Conservation (phyloP, 805 yeast species). For the Metschnikowia continentalis region DNA sequence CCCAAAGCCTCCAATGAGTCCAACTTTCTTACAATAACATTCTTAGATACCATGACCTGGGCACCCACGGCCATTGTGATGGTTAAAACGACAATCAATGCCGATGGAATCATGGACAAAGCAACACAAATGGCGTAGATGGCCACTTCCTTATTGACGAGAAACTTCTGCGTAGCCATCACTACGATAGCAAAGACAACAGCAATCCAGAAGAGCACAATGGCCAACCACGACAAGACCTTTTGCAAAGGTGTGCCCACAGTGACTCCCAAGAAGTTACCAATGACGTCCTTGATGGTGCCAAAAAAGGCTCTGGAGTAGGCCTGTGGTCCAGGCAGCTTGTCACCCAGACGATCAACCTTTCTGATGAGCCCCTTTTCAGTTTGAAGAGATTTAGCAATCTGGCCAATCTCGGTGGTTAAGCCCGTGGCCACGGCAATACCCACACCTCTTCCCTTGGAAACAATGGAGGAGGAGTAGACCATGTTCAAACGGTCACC, state of each 20-base stretch:
- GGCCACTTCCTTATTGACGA: conserved; percentile 76
- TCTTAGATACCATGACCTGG: conserved; percentile 60
- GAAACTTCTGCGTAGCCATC: conserved; percentile 76
- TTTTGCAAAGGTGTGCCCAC: conserved; percentile 82
- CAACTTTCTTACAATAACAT: conserved; percentile 71
- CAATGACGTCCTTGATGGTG: conserved; percentile 52
- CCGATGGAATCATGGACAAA: conserved; percentile 77
- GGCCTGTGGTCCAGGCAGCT: conserved; percentile 40
- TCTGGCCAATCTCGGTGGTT: conserved; percentile 68
- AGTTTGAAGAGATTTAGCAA: conserved; percentile 42
- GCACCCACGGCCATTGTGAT: conserved; percentile 85
- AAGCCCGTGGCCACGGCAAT: conserved; percentile 67
- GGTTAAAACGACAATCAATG: conserved; percentile 75
- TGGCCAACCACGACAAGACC: conserved; percentile 71
- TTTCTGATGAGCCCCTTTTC: conserved; percentile 35
- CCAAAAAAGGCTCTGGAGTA: conserved; percentile 44
- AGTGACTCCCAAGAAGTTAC: conserved; percentile 68
- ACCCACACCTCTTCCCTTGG: conserved; percentile 74
- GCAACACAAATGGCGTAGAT: conserved; percentile 86
- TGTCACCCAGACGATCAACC: conserved; percentile 39
- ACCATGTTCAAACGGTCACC: conserved; percentile 76
- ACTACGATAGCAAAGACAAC: conserved; percentile 83
- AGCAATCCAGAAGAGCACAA: conserved; percentile 66
- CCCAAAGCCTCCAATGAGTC: conserved; percentile 79
- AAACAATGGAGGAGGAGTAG: conserved; percentile 60